Conservation (phyloP, 2,329 filamentous ascomycete species). For the Microcera coccophila region DNA sequence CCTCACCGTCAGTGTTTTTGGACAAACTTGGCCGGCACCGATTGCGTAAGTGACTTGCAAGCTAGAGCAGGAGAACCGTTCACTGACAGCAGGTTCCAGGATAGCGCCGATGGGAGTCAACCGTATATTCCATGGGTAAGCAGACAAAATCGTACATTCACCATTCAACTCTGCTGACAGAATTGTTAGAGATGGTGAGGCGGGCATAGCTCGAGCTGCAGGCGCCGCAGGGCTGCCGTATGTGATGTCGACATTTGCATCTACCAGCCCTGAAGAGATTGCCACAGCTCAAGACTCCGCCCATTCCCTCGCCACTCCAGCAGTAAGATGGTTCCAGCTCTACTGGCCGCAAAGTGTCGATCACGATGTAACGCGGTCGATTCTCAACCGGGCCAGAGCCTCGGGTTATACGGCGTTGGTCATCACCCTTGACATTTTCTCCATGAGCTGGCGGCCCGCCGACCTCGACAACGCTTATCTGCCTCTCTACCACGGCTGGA, state of each 20-base stretch:
- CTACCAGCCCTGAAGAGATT: not conserved
- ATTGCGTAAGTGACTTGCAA: too few relatives aligned
- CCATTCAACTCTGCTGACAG: not conserved
- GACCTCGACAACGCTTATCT: conserved; percentile 63
- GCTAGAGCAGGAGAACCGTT: too few relatives aligned
- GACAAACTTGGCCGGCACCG: not conserved
- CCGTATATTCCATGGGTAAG: too few relatives aligned
- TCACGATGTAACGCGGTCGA: conserved; percentile 60
- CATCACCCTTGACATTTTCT: conserved; percentile 69
- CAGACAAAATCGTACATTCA: too few relatives aligned
- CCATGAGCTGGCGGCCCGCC: conserved; percentile 63
- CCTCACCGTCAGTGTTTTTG: not conserved
- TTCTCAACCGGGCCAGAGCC: conserved; percentile 58
- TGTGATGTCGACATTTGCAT: not conserved
- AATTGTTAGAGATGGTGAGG: not conserved
- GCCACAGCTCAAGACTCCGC: not conserved
- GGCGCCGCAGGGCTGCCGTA: not conserved
- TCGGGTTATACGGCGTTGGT: conserved; percentile 61
- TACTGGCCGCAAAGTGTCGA: conserved; percentile 66
- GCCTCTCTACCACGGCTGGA: conserved; percentile 56
- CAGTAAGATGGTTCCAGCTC: conserved; percentile 72
- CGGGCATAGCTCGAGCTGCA: not conserved
- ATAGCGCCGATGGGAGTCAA: not conserved
- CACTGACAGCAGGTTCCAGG: too few relatives aligned
- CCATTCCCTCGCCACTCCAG: too few relatives aligned